phyloP scores from a whole-genome alignment of 1,139 yeast genomes.

The Lodderomyces elongisporus region DNA sequence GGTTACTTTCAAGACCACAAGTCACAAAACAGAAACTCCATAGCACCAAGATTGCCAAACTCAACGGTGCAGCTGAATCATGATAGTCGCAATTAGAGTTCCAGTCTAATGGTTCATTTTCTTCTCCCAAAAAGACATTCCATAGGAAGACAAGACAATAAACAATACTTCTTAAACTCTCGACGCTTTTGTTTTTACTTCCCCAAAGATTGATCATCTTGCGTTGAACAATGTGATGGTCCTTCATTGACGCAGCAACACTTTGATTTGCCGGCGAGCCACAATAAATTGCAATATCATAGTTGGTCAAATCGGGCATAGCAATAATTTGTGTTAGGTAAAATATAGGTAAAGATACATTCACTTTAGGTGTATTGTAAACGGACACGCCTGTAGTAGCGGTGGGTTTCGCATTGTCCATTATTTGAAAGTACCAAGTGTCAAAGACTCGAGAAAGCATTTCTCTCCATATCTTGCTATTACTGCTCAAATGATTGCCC shows the following conservation, averaged over 20 bases:
- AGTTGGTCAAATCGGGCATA: conserved; percentile 58
- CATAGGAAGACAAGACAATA: conserved; percentile 61
- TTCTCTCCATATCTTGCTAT: conserved; percentile 52
- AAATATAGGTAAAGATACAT: conserved; percentile 45
- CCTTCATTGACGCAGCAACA: conserved; percentile 58
- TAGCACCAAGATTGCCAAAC: conserved; percentile 42
- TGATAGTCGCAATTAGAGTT: conserved; percentile 29
- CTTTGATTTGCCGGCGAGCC: conserved; percentile 85
- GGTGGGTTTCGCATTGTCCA: conserved; percentile 13
- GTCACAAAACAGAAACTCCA: conserved; percentile 45
- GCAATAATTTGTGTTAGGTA: conserved; percentile 73
- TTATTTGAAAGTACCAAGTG: conserved; percentile 44
- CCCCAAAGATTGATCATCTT: conserved; percentile 50
- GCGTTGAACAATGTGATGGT: conserved; percentile 46
- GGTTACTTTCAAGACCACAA: conserved; percentile 36
- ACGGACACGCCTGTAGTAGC: conserved; percentile 4
- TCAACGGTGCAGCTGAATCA: conserved; percentile 39
- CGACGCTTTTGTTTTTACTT: conserved; percentile 25
- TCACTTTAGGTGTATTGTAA: conserved; percentile 6
- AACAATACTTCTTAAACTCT: conserved; percentile 44
- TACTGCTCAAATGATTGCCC: not conserved
- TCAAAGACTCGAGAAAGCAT: conserved; percentile 58
- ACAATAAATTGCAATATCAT: conserved; percentile 72
- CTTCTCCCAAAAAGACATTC: conserved; percentile 46
- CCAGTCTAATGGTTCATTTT: conserved; percentile 22